Evolutionary conservation across 1,284 basidiomycete genomes (phyloP).

Genomic region (Ganoderma multipileum): DNA sequence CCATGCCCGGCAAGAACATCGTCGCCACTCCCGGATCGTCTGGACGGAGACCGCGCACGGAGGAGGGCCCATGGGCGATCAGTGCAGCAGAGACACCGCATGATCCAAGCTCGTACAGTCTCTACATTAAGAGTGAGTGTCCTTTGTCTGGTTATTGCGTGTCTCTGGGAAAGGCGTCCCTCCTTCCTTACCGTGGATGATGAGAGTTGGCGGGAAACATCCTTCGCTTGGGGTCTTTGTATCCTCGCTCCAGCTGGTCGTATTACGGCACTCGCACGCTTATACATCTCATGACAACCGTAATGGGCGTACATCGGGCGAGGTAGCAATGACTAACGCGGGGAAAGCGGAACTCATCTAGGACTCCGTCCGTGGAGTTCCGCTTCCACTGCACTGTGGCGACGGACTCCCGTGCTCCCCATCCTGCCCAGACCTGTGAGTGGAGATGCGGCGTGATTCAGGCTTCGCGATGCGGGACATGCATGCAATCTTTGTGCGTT

Average conservation of each 20-base stretch:
- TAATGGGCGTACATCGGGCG: too few species aligned
- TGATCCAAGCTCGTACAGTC: constrained; percentile 47
- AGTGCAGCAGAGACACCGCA: constrained; percentile 57
- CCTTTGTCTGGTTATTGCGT: constrained; percentile 19
- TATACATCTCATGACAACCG: too few species aligned
- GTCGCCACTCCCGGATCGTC: constrained; percentile 43
- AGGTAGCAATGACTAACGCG: too few species aligned
- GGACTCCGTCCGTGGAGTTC: not conserved
- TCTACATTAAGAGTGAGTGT: constrained; percentile 57
- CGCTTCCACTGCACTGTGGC: not conserved
- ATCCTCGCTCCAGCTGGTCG: not conserved
- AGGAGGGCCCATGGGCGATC: constrained; percentile 59
- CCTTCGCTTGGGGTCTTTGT: not conserved
- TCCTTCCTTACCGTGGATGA: not conserved
- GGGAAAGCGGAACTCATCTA: not conserved
- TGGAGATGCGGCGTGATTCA: too few species aligned
- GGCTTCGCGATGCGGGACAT: too few species aligned
- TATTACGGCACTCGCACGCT: not conserved
- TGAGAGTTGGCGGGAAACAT: not conserved
- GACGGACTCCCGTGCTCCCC: too few species aligned
- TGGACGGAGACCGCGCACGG: constrained; percentile 39
- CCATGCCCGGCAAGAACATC: constrained; percentile 44
- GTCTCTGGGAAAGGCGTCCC: not conserved
- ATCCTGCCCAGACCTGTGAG: too few species aligned
- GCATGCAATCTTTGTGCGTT: too few species aligned